Conservation (phyloP, 345 rosid species). For the Eucalyptus regnans region DNA sequence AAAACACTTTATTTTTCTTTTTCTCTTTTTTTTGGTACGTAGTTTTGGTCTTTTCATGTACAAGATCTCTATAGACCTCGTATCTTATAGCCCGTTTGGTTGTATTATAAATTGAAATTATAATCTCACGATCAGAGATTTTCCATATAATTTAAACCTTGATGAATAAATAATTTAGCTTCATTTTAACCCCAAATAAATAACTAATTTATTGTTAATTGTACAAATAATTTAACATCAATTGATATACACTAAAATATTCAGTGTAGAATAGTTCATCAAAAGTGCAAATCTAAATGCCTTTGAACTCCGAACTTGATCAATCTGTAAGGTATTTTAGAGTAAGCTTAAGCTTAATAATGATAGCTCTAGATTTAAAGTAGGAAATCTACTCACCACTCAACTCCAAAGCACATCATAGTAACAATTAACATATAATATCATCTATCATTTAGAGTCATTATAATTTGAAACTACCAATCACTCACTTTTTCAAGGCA, state of each 20-base stretch:
- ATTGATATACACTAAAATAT: background rate
- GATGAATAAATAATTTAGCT: background rate
- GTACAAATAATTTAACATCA: no score
- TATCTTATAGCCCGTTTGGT: background rate
- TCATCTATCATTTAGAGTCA: rapidly evolving
- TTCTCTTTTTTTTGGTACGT: no score
- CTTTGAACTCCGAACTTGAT: background rate
- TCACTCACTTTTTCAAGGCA: background rate
- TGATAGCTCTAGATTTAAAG: background rate
- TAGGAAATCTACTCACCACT: background rate
- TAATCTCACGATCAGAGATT: background rate
- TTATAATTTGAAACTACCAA: background rate
- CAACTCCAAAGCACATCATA: background rate
- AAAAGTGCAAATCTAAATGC: no score
- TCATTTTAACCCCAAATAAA: no score
- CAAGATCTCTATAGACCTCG: background rate
- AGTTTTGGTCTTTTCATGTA: background rate
- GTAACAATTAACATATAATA: background rate
- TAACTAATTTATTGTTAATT: no score
- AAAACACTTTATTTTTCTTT: rapidly evolving
- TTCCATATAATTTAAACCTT: background rate
- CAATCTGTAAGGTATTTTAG: no score
- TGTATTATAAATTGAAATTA: background rate
- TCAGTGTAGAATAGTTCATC: background rate
- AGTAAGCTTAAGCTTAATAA: background rate